These are phyloP conservation scores for Aspergillus clavatus DNA, from an alignment of 2,329 filamentous ascomycete species.

Conservation along the genomic window DNA sequence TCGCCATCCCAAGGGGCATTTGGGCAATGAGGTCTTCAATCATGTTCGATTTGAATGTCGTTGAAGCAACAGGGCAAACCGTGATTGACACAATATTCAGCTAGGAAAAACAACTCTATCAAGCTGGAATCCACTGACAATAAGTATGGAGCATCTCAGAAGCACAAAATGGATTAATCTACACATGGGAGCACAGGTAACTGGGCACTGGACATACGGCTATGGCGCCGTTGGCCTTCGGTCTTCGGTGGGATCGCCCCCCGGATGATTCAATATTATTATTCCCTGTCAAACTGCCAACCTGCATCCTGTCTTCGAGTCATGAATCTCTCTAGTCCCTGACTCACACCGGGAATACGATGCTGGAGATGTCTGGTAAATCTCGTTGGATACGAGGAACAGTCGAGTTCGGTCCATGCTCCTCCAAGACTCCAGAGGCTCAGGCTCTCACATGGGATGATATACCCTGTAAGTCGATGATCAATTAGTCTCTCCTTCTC, in stretches of 20 bases:
- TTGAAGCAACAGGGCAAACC: too few relatives aligned
- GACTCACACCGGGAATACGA: not conserved
- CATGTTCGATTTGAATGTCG: conserved; percentile 40
- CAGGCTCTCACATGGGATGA: not conserved
- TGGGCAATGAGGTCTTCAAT: conserved; percentile 47
- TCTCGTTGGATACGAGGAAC: not conserved
- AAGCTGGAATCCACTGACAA: too few relatives aligned
- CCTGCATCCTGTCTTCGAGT: not conserved
- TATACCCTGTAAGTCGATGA: not conserved
- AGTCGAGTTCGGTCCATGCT: too few relatives aligned
- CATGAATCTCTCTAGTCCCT: not conserved
- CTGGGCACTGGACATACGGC: too few relatives aligned
- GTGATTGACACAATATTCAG: too few relatives aligned
- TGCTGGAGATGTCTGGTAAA: too few relatives aligned
- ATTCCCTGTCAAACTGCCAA: too few relatives aligned
- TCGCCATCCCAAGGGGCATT: conserved; percentile 41
- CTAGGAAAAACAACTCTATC: too few relatives aligned
- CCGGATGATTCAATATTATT: too few relatives aligned
- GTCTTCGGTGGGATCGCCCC: not conserved
- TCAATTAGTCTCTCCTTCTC: not conserved
- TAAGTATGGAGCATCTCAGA: not conserved
- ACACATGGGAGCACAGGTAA: not conserved
- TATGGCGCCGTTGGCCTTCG: too few relatives aligned
- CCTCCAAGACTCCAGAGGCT: too few relatives aligned
- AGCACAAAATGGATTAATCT: not conserved